phyloP scores from a whole-genome alignment of 495 filamentous ascomycete genomes.

The Penicillium lagena region DNA sequence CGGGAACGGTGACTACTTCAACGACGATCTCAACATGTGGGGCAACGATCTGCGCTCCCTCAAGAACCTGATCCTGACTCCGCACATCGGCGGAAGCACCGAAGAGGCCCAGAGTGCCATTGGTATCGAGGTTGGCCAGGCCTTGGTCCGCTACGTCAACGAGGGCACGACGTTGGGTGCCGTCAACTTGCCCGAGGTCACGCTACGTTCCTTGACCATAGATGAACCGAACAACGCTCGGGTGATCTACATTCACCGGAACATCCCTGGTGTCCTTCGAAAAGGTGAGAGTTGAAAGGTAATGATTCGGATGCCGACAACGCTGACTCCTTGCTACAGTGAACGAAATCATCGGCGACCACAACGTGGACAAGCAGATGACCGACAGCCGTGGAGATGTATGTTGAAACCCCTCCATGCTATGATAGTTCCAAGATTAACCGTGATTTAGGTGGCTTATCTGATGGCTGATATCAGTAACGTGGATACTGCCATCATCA shows the following conservation, averaged over 20 bases:
- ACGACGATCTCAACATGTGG: slow-evolving; percentile 75
- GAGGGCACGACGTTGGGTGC: slow-evolving; percentile 82
- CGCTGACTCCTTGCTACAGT: slow-evolving; percentile 42
- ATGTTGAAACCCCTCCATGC: slow-evolving; percentile 12
- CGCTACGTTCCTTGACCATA: slow-evolving; percentile 75
- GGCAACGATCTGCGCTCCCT: slow-evolving; percentile 76
- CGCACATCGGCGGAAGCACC: slow-evolving; percentile 95
- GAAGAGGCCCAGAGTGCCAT: slow-evolving; percentile 98
- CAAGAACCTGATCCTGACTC: slow-evolving; percentile 90
- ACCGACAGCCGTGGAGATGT: slow-evolving; percentile 90
- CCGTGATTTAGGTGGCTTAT: slow-evolving; percentile 63
- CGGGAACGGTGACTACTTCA: slow-evolving; percentile 94
- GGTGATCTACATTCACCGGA: slow-evolving; percentile 93
- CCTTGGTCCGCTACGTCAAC: slow-evolving; percentile 87
- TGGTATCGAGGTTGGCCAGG: slow-evolving; percentile 84
- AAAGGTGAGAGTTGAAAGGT: slow-evolving; percentile 45
- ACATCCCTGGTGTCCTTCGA: slow-evolving; percentile 88
- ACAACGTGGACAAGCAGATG: slow-evolving; percentile 99
- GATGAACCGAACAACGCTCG: slow-evolving; percentile 85
- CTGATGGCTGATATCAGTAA: slow-evolving; percentile 96
- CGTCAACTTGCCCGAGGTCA: slow-evolving; percentile 94
- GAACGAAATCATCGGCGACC: slow-evolving; percentile 85
- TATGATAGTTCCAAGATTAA: slow-evolving; percentile 5
- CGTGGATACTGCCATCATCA: slow-evolving; percentile 73
- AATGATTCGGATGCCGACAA: background rate